Conservation (phyloP, 2,329 filamentous ascomycete genomes). For the Xylaria sp. region DNA sequence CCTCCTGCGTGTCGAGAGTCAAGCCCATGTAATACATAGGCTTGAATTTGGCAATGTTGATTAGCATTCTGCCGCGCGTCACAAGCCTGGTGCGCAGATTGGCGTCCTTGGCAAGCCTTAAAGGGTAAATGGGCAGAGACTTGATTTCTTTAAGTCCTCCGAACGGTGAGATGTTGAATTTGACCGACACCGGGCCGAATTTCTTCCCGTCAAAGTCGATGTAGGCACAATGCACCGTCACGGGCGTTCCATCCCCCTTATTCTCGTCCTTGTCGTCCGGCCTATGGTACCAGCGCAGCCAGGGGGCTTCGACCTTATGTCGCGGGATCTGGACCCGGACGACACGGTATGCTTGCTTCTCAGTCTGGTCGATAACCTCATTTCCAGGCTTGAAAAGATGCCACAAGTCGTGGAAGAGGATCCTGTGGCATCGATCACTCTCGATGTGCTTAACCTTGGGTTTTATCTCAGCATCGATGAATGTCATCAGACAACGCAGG, state of each 20-base stretch:
- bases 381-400: conserved; percentile 46
- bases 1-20: conserved; percentile 39
- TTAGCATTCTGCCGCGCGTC: conserved; percentile 30
- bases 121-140: conserved; percentile 5
- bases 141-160: neutral
- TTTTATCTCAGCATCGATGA: conserved; percentile 35
- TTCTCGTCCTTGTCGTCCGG: neutral
- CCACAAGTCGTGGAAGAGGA: conserved; percentile 47
- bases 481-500: conserved; percentile 36
- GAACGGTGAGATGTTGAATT: neutral
- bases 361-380: conserved; percentile 34
- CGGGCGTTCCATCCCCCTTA: neutral
- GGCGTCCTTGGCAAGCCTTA: conserved; percentile 24
- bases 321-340: conserved; percentile 11
- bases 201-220: neutral
- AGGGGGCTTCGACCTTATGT: neutral
- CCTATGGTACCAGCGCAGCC: neutral
- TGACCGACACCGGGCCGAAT: neutral
- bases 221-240: conserved; percentile 10
- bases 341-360: conserved; percentile 45
- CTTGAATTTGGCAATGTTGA: conserved; percentile 23
- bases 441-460: conserved; percentile 27
- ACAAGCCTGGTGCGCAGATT: conserved; percentile 13
- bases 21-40: conserved; percentile 45
- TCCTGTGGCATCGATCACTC: conserved; percentile 20